Base-by-base conservation (phyloP, 2,329 filamentous ascomycete species). In the Neofusicoccum ribis region DNA sequence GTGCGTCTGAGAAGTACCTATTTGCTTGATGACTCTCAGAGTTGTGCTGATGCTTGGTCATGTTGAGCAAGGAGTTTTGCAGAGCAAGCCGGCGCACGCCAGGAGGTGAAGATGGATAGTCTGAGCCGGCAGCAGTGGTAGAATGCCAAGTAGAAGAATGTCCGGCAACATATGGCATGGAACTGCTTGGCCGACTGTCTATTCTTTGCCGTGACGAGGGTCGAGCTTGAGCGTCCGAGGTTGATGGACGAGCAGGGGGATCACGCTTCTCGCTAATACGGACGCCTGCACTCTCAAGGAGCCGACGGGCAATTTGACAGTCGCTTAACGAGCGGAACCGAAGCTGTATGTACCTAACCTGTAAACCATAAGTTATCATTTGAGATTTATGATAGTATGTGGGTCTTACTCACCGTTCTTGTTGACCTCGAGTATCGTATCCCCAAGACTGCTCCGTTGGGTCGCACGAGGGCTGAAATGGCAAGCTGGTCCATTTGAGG, bases 291-390 rank as follows among this genome's bases (percentile, higher is more conserved):
- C 39, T 17, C 15, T 15, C 9, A 8, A 64, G 3, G 14, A 64
- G 27, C 27, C 34, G 69, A 65, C 75, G 68, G 65, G 69, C 71
- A 66, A 65, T 67, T 65, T 75, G 74, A 51, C 73, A 82, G 61
- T 81, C 80, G 31, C 69, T 59, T 9, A 75, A 70, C 5, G 73
- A 76, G 15, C 66, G 69, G 66, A 83, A 82, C 61, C 75, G 81
- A 23, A 83, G 66, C 67, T 84, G 81, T 44, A 81, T 72, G 50
- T 81, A 76, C 44, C 79, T 75, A 36, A 80, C 66, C 81, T 83
- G 51, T 3, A n/a, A 20, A 11, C 1, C 14, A 8, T 12, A 20
- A 39, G 9, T 59, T 7, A 39, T 9, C 6, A 6, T 39, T 11
- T 3, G 11, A 12, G 2, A 1, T 3, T 15, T 4, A 9, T 39